A percentile compares a stretch with the other conserved stretches of the same genome.
These are phyloP conservation scores for Taphrina wiesneri DNA, from an alignment of 1,139 yeast genomes.

Conservation along the genomic window DNA sequence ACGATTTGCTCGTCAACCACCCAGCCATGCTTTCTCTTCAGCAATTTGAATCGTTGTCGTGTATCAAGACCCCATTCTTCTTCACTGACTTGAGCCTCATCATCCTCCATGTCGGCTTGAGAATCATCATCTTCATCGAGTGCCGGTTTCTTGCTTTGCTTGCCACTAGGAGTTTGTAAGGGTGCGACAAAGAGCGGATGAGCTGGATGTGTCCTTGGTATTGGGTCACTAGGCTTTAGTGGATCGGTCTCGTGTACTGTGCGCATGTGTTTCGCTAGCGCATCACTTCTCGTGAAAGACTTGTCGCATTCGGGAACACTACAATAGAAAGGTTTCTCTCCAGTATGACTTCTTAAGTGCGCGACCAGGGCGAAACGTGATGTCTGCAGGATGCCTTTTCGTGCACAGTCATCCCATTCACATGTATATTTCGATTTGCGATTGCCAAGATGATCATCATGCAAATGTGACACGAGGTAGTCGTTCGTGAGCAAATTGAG, in stretches of 20 bases:
- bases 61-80: slow-evolving; percentile 42
- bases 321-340: slow-evolving; percentile 68
- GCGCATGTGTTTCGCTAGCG: slow-evolving; percentile 63
- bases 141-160: background rate
- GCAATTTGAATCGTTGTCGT: slow-evolving; percentile 40
- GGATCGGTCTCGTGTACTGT: slow-evolving; percentile 58
- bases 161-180: background rate
- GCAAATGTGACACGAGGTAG: slow-evolving; percentile 23
- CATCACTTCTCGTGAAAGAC: slow-evolving; percentile 61
- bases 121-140: slow-evolving; percentile 17
- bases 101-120: slow-evolving; percentile 38
- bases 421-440: slow-evolving; percentile 56
- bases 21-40: slow-evolving; percentile 52
- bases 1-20: slow-evolving; percentile 54
- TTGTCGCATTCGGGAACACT: slow-evolving; percentile 69
- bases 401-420: slow-evolving; percentile 62
- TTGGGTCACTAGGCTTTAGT: slow-evolving; percentile 35
- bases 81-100: slow-evolving; percentile 35
- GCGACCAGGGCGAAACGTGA: slow-evolving; percentile 61
- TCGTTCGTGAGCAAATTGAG: slow-evolving; percentile 12
- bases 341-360: slow-evolving; percentile 66
- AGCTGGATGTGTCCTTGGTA: slow-evolving; percentile 36
- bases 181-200: slow-evolving; percentile 35
- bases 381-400: slow-evolving; percentile 59
- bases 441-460: slow-evolving; percentile 47